phyloP scores from a whole-genome alignment of 306 rosid genomes.

The Prunus armeniaca region DNA sequence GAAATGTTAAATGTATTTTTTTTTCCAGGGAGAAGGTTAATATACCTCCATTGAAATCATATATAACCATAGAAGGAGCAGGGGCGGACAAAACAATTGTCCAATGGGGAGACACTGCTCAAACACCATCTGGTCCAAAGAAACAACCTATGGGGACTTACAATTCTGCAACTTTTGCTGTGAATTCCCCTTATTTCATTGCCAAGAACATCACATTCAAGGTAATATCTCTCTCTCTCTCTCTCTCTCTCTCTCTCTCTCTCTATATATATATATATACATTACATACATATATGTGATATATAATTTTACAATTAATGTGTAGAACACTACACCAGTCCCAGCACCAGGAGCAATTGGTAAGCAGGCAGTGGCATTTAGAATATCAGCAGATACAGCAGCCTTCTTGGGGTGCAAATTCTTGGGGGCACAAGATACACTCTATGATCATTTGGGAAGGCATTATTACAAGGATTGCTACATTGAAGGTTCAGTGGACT shows the following conservation, averaged over 20 bases:
- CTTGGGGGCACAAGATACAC: constrained; percentile 92
- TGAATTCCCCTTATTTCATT: constrained; percentile 83
- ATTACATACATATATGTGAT: too few relatives aligned
- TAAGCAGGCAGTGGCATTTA: constrained; percentile 84
- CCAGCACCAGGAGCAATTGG: constrained; percentile 86
- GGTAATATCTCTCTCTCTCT: constrained; percentile 29
- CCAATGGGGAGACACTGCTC: constrained; percentile 99
- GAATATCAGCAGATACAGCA: constrained; percentile 94
- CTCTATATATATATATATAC: too few relatives aligned
- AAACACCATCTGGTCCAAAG: constrained; percentile 59
- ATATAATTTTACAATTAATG: background rate
- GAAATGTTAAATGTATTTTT: constrained; percentile 1
- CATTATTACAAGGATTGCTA: constrained; percentile 95
- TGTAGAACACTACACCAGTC: constrained; percentile 78
- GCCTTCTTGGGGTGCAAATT: constrained; percentile 70
- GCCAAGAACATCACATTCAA: constrained; percentile 93
- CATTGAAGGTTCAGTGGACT: constrained; percentile 97
- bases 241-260: background rate
- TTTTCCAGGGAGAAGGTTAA: constrained; percentile 73
- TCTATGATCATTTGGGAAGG: constrained; percentile 85
- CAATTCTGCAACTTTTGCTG: constrained; percentile 89
- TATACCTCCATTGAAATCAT: constrained; percentile 77
- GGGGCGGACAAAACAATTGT: constrained; percentile 86
- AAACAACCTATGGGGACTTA: constrained; percentile 78
- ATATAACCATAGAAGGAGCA: constrained; percentile 84